These are phyloP conservation scores for Didymella lethalis DNA, from an alignment of 2,329 filamentous ascomycete species.

Conservation along the genomic window DNA sequence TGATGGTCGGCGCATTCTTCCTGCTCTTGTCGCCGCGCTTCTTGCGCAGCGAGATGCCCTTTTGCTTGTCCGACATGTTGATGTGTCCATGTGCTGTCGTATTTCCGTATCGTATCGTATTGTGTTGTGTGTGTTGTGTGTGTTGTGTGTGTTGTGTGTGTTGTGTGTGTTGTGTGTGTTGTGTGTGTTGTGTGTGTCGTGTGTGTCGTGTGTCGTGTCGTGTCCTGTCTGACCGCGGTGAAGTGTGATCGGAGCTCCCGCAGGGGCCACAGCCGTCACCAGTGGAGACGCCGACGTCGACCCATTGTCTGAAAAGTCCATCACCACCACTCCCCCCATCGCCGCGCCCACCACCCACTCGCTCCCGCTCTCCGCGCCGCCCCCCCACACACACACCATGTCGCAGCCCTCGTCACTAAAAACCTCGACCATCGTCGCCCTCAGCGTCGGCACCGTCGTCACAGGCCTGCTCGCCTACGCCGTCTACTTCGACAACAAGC, in stretches of 20 bases:
- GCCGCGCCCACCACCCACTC: constrained; percentile 2
- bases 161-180: no score
- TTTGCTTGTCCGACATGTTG: constrained; percentile 59
- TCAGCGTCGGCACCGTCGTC: constrained; percentile 65
- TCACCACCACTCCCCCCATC: neutral
- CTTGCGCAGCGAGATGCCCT: constrained; percentile 69
- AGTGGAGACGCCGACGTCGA: neutral
- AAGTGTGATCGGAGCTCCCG: constrained; percentile 8
- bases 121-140: no score
- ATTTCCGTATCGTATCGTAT: no score
- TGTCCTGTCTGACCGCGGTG: neutral
- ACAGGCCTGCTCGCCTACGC: constrained; percentile 70
- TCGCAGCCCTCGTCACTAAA: constrained; percentile 55
- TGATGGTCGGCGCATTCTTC: constrained; percentile 60
- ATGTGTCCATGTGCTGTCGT: no score
- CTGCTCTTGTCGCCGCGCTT: constrained; percentile 64
- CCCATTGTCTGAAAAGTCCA: neutral
- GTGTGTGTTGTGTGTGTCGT: no score
- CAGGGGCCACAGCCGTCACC: neutral
- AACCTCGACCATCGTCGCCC: constrained; percentile 65
- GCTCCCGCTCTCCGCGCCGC: constrained; percentile 15
- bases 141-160: no score
- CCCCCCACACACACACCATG: constrained; percentile 26
- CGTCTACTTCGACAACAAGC: constrained; percentile 71
- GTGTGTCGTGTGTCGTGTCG: no score